A percentile compares a stretch with the other conserved stretches of the same genome.
phyloP scores from a whole-genome alignment of 176 grass and related monocot species.

The Microstegium vimineum region DNA sequence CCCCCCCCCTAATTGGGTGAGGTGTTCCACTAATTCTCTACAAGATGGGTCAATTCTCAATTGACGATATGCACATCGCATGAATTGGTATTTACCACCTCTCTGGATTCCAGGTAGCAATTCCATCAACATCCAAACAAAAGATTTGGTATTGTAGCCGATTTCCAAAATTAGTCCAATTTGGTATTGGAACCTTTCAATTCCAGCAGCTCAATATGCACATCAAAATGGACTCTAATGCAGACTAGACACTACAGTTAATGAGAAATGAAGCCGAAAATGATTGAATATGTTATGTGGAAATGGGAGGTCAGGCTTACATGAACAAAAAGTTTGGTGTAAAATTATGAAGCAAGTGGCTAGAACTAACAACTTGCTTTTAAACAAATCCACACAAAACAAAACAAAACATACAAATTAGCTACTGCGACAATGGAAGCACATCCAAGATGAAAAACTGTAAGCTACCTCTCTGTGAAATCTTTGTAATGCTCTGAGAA shows the following conservation, averaged over 20 bases:
- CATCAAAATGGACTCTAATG: not conserved
- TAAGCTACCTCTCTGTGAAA: slow-evolving; percentile 79
- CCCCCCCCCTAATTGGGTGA: too few relatives aligned
- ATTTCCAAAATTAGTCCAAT: not conserved
- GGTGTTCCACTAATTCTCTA: too few relatives aligned
- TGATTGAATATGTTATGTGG: not conserved
- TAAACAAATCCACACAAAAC: not conserved
- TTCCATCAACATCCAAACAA: not conserved
- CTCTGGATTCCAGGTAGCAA: not conserved
- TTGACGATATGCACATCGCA: not conserved
- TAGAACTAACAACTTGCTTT: slow-evolving; percentile 6
- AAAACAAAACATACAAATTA: slow-evolving; percentile 8
- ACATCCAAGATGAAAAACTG: not conserved
- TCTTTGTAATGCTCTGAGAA: slow-evolving; percentile 90
- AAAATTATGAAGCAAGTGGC: slow-evolving; percentile 10
- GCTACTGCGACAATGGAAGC: not conserved
- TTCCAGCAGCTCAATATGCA: not conserved
- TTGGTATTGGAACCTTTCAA: not conserved
- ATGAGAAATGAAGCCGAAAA: not conserved
- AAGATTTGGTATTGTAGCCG: not conserved
- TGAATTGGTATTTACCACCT: not conserved
- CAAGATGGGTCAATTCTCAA: not conserved
- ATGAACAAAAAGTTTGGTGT: not conserved
- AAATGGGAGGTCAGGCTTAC: not conserved
- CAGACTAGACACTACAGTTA: not conserved